Evolutionary conservation across 2,329 filamentous ascomycete genomes (phyloP), one percentile per base, ranked within the genome.

Genomic region (Penicillium sp.): DNA sequence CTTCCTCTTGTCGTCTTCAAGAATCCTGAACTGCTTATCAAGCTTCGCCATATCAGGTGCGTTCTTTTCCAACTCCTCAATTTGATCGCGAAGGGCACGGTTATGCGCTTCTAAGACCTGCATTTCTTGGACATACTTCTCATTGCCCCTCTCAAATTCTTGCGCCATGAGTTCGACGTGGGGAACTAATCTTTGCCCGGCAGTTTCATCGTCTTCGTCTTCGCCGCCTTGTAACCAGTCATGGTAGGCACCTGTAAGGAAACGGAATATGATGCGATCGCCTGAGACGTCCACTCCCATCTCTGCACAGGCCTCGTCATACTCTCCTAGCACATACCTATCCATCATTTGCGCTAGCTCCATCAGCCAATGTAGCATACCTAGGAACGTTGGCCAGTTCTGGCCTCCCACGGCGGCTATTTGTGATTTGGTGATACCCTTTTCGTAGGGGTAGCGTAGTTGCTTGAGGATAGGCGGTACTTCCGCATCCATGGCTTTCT

Each of bases 351-450:
- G 90, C 5, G 92, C 92, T 56, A 99, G 83, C 77, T 98, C 93
- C 94, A 99, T 97, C 88, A 99, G 94, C 95, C 95, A 99, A 79
- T 99, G 93, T 55, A 99, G 83, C 75, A 99, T 82, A 0, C 93
- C 95, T 13, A 99, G 82, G 72, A 99, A 98, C 0, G 92, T 95
- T 65, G 91, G 91, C 95, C 95, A 99, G 74, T 98, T 98, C 78
- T 97, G 93, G 3, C 93, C 94, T 67, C 95, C 95, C 0, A 98
- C 95, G 2, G 96, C 95, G 0, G 92, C 88, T 61, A 99, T 92
- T 73, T 97, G 93, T 56, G 92, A 97, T 78, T 98, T 99, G 58
- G 93, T 97, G 70, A 99, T 98, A 72, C 90, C 93, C 77, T 93
- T 92, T 72, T 97, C 93, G 73, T 93, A 99, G 0, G 95, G 95